Evolutionary conservation across 2,329 filamentous ascomycete species (phyloP).

Genomic region (Fusarium sp.): DNA sequence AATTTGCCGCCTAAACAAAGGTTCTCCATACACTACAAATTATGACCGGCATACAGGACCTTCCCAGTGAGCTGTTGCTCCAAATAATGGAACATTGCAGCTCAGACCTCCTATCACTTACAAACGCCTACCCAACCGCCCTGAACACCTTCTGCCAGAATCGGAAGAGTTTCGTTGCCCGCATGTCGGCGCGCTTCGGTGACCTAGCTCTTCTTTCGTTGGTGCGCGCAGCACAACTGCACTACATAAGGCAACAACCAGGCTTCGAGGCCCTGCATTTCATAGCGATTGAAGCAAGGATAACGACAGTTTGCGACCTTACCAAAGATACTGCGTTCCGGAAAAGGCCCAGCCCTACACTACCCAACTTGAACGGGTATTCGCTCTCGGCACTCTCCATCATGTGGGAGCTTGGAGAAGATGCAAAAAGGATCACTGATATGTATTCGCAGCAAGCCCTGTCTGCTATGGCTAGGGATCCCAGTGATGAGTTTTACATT

Average conservation of each 20-base stretch:
- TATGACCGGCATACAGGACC: neutral
- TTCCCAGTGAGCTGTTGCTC: neutral
- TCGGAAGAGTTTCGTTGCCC: neutral
- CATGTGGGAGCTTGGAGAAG: neutral
- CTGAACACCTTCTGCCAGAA: neutral
- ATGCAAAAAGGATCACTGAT: neutral
- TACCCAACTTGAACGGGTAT: neutral
- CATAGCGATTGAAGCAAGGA: accelerated
- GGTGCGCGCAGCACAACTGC: neutral
- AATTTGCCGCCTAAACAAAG: too few relatives aligned
- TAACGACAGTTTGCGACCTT: accelerated
- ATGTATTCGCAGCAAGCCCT: neutral
- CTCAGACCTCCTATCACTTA: neutral
- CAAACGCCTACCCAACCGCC: neutral
- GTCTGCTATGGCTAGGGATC: accelerated
- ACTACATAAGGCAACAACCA: neutral
- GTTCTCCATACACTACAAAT: neutral
- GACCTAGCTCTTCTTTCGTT: neutral
- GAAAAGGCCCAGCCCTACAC: accelerated
- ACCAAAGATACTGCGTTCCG: neutral
- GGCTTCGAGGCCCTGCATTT: neutral
- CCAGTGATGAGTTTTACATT: neutral
- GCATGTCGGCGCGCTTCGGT: neutral
- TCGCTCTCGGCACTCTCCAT: neutral
- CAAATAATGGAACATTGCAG: neutral